Conservation (phyloP, 441 rosid species). For the Corymbia calophylla region DNA sequence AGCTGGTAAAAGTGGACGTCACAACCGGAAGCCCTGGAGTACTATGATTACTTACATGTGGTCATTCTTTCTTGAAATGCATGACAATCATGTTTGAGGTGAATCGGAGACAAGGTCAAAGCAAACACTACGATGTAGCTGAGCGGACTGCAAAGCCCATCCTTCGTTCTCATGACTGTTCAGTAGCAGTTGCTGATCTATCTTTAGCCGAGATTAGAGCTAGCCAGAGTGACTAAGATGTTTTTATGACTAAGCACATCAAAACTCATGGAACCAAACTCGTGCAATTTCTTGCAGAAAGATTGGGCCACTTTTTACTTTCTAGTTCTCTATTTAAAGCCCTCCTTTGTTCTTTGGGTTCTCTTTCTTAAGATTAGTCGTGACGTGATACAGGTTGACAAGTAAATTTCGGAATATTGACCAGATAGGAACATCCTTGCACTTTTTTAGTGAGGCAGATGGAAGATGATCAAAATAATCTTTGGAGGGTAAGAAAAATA, state of each 20-base stretch:
- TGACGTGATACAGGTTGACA: background rate
- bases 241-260: background rate
- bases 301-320: too few species aligned
- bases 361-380: background rate
- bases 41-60: too few species aligned
- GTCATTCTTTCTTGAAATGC: background rate
- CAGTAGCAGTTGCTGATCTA: background rate
- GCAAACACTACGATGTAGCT: background rate
- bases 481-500: background rate
- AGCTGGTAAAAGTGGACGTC: too few species aligned
- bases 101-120: background rate
- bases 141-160: background rate
- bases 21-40: too few species aligned
- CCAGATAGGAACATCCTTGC: background rate
- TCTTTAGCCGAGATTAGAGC: background rate
- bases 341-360: accelerated
- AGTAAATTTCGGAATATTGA: background rate
- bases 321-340: background rate
- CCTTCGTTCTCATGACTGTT: background rate
- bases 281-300: too few species aligned
- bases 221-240: background rate
- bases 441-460: background rate
- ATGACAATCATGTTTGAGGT: background rate
- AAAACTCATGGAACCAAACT: too few species aligned
- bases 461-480: background rate